Percentiles rank a stretch among this genome's conserved stretches.
Evolutionary conservation across 805 yeast genomes (phyloP).

Genomic region (Wickerhamia fluorescens): DNA sequence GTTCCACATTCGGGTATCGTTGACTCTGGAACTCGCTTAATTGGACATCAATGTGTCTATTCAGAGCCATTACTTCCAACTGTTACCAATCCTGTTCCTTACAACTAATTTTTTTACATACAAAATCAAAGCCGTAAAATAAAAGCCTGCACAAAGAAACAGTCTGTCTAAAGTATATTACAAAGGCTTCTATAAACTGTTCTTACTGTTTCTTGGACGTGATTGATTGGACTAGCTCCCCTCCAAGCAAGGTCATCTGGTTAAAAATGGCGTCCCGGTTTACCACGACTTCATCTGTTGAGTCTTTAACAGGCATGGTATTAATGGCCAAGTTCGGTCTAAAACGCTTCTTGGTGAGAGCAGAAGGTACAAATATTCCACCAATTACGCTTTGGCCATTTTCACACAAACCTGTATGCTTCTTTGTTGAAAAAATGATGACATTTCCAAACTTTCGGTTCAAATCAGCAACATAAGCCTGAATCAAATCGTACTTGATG

Average conservation of each 20-base stretch:
- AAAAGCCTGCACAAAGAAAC: too few species aligned
- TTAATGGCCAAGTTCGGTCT: slow-evolving; percentile 75
- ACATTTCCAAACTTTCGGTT: slow-evolving; percentile 57
- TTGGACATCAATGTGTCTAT: slow-evolving; percentile 12
- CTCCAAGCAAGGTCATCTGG: slow-evolving; percentile 66
- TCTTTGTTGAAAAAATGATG: slow-evolving; percentile 61
- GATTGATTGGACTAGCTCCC: slow-evolving; percentile 46
- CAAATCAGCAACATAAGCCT: slow-evolving; percentile 54
- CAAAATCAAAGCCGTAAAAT: too few species aligned
- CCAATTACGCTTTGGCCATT: slow-evolving; percentile 60
- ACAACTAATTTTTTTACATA: too few species aligned
- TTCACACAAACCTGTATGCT: slow-evolving; percentile 46
- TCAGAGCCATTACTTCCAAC: too few species aligned
- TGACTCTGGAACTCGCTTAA: slow-evolving; percentile 21
- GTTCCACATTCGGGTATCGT: slow-evolving; percentile 29
- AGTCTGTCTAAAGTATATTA: too few species aligned
- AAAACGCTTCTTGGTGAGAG: slow-evolving; percentile 56
- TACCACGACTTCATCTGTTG: slow-evolving; percentile 46
- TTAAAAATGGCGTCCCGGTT: slow-evolving; percentile 67
- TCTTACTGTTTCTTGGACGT: slow-evolving; percentile 31
- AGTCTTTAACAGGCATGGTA: slow-evolving; percentile 51
- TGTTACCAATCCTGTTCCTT: too few species aligned
- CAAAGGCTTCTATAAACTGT: too few species aligned
- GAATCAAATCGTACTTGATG: slow-evolving; percentile 53
- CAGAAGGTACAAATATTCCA: slow-evolving; percentile 74